Evolutionary conservation across 768 basidiomycete genomes (phyloP), one percentile per base, ranked within the genome.

Genomic region (Arthromyces matolae): DNA sequence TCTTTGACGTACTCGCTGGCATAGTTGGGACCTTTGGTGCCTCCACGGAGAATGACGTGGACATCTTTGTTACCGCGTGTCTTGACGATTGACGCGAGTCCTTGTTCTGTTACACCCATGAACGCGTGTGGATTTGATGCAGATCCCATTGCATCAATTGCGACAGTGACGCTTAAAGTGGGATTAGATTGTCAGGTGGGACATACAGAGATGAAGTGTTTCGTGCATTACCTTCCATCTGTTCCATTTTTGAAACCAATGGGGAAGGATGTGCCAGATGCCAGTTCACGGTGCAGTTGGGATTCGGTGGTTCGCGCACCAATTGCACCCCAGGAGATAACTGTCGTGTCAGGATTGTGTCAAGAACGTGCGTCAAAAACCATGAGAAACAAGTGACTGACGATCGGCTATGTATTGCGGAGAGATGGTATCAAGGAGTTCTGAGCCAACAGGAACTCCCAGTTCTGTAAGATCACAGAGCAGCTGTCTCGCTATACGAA

Each of bases 161-260:
- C 95, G 28, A 98, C 91, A 0, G 79, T 71, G 40, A 97, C 84
- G 49, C 81, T 83, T 52, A 65, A 62, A 19, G 32, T n/a, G 16
- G 14, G 8, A 34, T 18, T 46, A 34, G 25, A 16, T 18, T 25
- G 7, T 52, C 31, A 37, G 16, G 23, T 12, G 16, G n/a, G 8
- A 42, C 42, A 8, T 23, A 23, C 48, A 47, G 7, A 8, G 39
- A 9, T 13, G 34, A 42, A 5, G 12, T 1, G 9, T 4, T 3
- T 5, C 4, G 8, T 19, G 5, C 45, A 66, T 45, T 54, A 80
- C 81, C 83, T 84, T 45, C 96, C 96, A 65, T 98, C 95, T 3
- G 96, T 99, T 45, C 96, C 95, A 64, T 99, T 99, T 70, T 99
- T 99, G 84, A 99, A 99, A 8, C 93, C 91, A 54, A 97, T 92